Base-by-base conservation (phyloP, 116 monocot genomes). In the Trichopus zeylanicus region DNA sequence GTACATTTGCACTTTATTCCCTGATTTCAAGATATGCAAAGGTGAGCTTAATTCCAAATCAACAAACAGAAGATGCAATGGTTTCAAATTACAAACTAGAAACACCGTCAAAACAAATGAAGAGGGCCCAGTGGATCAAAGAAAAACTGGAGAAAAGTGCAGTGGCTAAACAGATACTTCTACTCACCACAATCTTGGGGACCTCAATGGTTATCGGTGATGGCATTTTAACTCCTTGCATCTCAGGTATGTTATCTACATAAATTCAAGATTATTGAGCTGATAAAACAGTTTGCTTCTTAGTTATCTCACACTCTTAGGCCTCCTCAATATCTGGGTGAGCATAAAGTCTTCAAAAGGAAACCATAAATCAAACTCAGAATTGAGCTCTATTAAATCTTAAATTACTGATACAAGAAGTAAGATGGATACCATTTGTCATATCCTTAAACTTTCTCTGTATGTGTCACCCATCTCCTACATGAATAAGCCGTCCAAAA, bases 141-240 rank as follows among this genome's bases (percentile, higher is more conserved):
- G 28, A 61, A 23, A 71, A 65, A 51, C 58, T 81, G 56, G 81
- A 81, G 58, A 61, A 31, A 18, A 55, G 61, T 38, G 38, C 23
- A 10, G 18, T 13, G 6, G 58, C 49, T 21, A 63, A 76, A 52
- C 55, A 60, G 8, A 7, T 48, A 2, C 53, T 82, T 33, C 70
- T 82, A 42, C 32, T 71, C 19, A 26, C 65, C 12, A 70, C 73
- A 48, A 77, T 82, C 23, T 64, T 76, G 3, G 82, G 65, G 12
- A 77, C 77, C 7, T 77, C 73, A 16, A 81, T 81, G 81, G 77
- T 82, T 26, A 59, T 82, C 8, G 77, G 73, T 18, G 82, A 82
- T 64, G 82, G 82, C 18, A 57, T 77, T 22, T 30, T 82, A 22
- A 82, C 82, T 24, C 82, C 77, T 6, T 57, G 56, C 26, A 82